Evolutionary conservation across 1,139 yeast species (phyloP), one percentile per base, ranked within the genome.

Genomic region (Taphrina betulina): DNA sequence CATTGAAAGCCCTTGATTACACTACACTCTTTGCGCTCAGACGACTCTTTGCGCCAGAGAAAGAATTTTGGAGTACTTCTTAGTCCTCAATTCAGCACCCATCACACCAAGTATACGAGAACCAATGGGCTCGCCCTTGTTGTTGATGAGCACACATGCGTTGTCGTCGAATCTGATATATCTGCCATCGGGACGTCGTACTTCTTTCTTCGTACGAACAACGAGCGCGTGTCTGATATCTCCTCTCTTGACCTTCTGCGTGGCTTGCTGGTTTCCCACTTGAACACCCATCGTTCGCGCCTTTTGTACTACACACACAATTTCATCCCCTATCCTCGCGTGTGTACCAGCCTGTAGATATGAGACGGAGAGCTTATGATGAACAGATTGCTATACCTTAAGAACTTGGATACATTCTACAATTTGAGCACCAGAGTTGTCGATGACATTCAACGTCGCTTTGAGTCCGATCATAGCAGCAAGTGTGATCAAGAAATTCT

Each of bases 341-440:
- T 67, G 43, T 57, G 96, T 96, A 1, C 85, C 82, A 67, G 92
- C 95, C 63, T 50, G 12, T 4, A n/a, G 7, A 12, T 7, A 26
- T 26, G 10, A 26, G 31, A n/a, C n/a, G n/a, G n/a, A n/a, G n/a
- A n/a, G n/a, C n/a, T n/a, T n/a, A n/a, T n/a, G n/a, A n/a, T 26
- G 12, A 26, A 26, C 10, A 26, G 7, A 12, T 7, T n/a, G 3
- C n/a, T 14, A 22, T 40, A 50, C 54, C 37, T 95, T 83, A 62
- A 92, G 77, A 19, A 92, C 96, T 71, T 90, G 92, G 75, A 92
- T 89, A 71, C 98, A 92, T 72, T 92, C 98, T 22, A 86, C 98
- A 60, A 89, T 74, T 68, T 85, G 88, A 3, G 97, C 98, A 29
- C 98, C 96, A 43, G 66, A 61, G 58, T 64, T 64, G 58, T 64